Evolutionary conservation across 352 stramenopile species (phyloP), one percentile per base, ranked within the genome.

Genomic region (Globisporangium ultimum): DNA sequence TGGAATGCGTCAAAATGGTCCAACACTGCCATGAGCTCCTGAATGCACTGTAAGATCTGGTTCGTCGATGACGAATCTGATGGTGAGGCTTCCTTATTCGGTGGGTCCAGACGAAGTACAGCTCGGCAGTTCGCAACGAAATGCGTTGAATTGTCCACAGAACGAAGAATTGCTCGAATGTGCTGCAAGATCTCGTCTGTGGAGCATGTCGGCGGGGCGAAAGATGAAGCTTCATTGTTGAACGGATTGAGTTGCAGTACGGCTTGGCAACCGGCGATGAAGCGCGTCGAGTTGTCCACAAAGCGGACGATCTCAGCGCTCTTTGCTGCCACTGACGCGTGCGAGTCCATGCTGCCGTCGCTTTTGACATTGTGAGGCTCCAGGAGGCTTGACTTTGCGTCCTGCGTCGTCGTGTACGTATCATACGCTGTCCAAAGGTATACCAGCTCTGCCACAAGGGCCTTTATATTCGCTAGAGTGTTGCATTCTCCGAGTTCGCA

Each of bases 1-100:
- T 76, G 64, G 12, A 84, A 48, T 24, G 55, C 18, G 17, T 75
- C 67, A 56, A 84, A 84, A 48, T 69, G 56, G 4, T 70, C 42
- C 1, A 81, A 22, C 21, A 84, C 63, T n/a, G 70, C 66, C 74
- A 81, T 74, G 9, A 84, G 63, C 18, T 80, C 67, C 24, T 68
- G 21, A 20, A 81, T 76, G 3, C 53, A 60, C 2, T 60, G 51
- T n/a, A 81, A 32, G 7, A 77, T 50, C 7, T 76, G 61, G 5
- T 56, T 59, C 6, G 38, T 58, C 1, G 62, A 59, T 8, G 41
- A 13, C 62, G 40, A 45, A 11, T 8, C 28, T 10, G 28, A 10
- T 11, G 7, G 3, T 10, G 7, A 36, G 28, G 0, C 28, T 10
- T 45, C 3, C 43, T 49, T 9, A 0, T 36, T 62, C 24, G 24